These are phyloP conservation scores for Tolypocladium ophioglossoides DNA, from an alignment of 2,329 filamentous ascomycete species.

Conservation along the genomic window DNA sequence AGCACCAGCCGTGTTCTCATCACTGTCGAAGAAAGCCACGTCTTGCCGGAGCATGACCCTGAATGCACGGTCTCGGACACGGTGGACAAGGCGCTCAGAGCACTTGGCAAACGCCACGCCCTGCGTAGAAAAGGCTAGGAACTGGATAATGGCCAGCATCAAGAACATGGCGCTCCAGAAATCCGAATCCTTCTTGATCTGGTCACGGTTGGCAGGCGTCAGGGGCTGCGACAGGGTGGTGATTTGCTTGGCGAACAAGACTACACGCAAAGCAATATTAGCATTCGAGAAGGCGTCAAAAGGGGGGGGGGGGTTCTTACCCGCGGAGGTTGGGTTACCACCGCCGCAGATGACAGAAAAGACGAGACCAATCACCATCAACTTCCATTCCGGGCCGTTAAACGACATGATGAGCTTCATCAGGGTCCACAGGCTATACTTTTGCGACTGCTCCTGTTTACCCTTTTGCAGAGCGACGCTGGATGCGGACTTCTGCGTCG, in stretches of 20 bases:
- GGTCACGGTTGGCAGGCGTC: constrained; percentile 35
- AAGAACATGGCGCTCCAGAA: constrained; percentile 89
- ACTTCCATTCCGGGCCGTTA: constrained; percentile 60
- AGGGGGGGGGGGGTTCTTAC: constrained; percentile 6
- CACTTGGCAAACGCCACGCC: constrained; percentile 72
- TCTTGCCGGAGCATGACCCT: constrained; percentile 85
- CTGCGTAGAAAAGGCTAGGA: constrained; percentile 57
- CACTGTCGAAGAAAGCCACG: constrained; percentile 80
- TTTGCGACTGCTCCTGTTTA: constrained; percentile 33
- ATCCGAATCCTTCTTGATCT: constrained; percentile 59
- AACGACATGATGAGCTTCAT: constrained; percentile 73
- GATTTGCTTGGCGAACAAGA: constrained; percentile 88
- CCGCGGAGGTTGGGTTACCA: constrained; percentile 55
- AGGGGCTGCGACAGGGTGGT: constrained; percentile 50
- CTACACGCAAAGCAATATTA: constrained; percentile 34
- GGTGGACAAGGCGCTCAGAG: constrained; percentile 76
- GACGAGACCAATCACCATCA: constrained; percentile 64
- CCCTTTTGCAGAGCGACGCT: constrained; percentile 57
- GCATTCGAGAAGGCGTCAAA: too few relatives aligned
- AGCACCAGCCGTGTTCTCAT: constrained; percentile 81
- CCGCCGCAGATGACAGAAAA: constrained; percentile 70
- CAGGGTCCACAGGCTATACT: constrained; percentile 64
- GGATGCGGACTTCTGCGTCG: constrained; percentile 51
- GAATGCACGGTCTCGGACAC: constrained; percentile 75
- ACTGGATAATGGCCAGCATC: constrained; percentile 66